Evolutionary conservation across 2,329 filamentous ascomycete genomes (phyloP).

Genomic region (Apiospora marii): DNA sequence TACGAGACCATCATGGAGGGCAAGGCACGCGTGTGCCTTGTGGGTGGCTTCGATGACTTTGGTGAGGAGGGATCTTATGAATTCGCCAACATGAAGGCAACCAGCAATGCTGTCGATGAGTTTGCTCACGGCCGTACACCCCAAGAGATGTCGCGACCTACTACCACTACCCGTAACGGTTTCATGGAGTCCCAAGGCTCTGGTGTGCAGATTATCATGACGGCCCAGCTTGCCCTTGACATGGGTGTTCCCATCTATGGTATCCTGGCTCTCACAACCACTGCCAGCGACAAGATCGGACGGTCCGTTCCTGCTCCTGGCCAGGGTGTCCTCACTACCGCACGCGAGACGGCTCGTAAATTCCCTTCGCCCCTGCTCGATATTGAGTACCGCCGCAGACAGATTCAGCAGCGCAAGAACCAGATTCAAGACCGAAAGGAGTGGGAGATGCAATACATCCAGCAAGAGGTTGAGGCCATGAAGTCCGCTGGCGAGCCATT

Average conservation of each 20-base stretch:
- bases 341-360: conserved; percentile 87
- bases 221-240: conserved; percentile 90
- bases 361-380: conserved; percentile 96
- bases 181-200: conserved; percentile 99
- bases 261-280: conserved; percentile 90
- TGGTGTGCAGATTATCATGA: conserved; percentile 99
- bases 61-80: conserved; percentile 99
- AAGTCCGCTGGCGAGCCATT: conserved; percentile 80
- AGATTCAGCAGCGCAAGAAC: conserved; percentile 91
- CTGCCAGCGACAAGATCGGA: conserved; percentile 98
- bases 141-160: conserved; percentile 96
- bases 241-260: conserved; percentile 99
- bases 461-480: conserved; percentile 92
- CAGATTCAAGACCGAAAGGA: conserved; percentile 98
- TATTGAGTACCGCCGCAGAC: conserved; percentile 95
- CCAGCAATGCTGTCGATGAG: conserved; percentile 96
- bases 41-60: conserved; percentile 99
- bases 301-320: conserved; percentile 96
- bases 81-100: conserved; percentile 99
- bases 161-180: conserved; percentile 93
- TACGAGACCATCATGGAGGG: conserved; percentile 99
- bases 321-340: conserved; percentile 94
- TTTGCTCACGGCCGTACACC: conserved; percentile 95
- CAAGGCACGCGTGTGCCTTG: conserved; percentile 96
- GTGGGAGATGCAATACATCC: conserved; percentile 89